Base-by-base conservation (phyloP, 371 early-diverging fungal genomes). In the Circinella minor region DNA sequence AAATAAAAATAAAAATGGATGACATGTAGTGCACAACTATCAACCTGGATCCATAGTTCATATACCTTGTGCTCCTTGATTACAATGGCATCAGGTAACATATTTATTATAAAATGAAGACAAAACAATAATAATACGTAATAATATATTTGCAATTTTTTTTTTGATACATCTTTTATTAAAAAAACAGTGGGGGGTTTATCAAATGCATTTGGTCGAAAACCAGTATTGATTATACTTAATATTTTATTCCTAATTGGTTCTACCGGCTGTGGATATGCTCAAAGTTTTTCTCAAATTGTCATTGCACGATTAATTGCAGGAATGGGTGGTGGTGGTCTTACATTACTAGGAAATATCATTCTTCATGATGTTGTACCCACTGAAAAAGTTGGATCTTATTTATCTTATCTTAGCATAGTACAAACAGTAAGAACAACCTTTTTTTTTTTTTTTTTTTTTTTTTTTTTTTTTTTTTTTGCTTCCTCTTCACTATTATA, bases 281-380 rank as follows among this genome's bases (percentile, higher is more conserved):
- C 90, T 0, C 77, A 66, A 18, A 80, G 74, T 37, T 75, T 91
- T 79, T 85, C 83, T 63, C 74, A 86, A 77, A 81, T 97, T 27
- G 94, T 95, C 27, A 72, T 88, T n/a, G 90, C 88, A 10, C 85
- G 96, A 55, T 91, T 90, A 3, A 70, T 93, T 43, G 87, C 93
- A 4, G 94, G 94, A 17, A 72, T 92, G 43, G 96, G 98, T 37
- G 95, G 94, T 7, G 93, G 93, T 39, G 81, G 81, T 39, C 68
- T 83, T 64, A 74, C 75, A 62, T 71, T 71, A 65, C 73, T 83
- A 73, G 74, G 76, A 10, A 74, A 76, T 34, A 74, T 81, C 6
- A 72, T 81, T 8, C 64, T 70, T n/a, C 73, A 80, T 61, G 84
- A 84, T 61, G 61, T 83, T 34, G 77, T 83, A 6, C 80, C 81